Base-by-base conservation (phyloP, 768 basidiomycete species). In the Russula sp. region DNA sequence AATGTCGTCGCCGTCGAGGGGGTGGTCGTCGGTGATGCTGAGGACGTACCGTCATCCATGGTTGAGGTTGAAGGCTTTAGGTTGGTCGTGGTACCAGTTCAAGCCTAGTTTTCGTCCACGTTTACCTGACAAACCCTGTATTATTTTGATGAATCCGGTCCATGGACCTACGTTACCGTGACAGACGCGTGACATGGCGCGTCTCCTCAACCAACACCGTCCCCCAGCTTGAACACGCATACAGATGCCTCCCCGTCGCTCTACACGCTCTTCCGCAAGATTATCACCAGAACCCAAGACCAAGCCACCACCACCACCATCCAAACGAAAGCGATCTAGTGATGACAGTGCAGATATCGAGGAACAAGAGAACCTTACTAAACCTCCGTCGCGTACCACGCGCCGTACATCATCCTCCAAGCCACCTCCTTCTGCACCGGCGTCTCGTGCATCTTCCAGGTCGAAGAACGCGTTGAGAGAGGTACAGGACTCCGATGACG, bases 1-100 rank as follows among this genome's bases (percentile, higher is more conserved):
- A 76, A 62, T 63, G 72, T 74, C 73, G 85, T 77, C 75, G 63
- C 48, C 67, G 75, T 78, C 74, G 83, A 77, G 77, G 74, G 62
- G 60, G 71, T 74, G 71, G 85, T 78, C 75, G 85, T 77, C 79
- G 86, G 79, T 82, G 84, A 86, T 86, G 86, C 80, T 87, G 87
- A 81, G 73, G 78, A 88, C 87, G 87, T 88, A 88, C 87, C 87
- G 85, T 88, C 80, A 80, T 80, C 79, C 79, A 80, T 80, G 71
- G 73, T 74, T 78, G 78, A 68, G 47, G 34, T 62, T 57, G 32
- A 50, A 37, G 53, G 37, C 65, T 70, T 70, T 73, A 14, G 16
- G 37, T 45, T 63, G 62, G 57, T 63, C 52, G 37, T 64, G 72
- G 56, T 63, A 68, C 47, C 54, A 53, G 57, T 67, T 61, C 52